Conservation (phyloP, 345 rosid genomes). For the Populus deltoides region DNA sequence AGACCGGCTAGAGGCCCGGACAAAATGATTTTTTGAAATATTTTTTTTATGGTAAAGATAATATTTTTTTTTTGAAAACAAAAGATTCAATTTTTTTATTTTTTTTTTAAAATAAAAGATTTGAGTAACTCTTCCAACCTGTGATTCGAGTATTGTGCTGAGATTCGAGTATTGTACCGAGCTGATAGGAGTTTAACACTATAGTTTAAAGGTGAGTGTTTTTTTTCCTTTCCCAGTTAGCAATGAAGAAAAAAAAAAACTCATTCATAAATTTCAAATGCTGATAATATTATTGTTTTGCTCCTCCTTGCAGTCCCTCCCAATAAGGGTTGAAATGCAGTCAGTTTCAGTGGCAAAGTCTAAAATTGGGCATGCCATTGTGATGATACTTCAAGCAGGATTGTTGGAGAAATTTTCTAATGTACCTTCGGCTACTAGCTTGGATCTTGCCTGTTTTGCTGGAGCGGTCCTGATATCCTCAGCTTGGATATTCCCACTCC, state of each 20-base stretch:
- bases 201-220: conserved; percentile 29
- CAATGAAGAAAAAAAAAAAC: not conserved
- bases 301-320: conserved; percentile 38
- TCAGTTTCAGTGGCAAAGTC: conserved; percentile 63
- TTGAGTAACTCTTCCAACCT: fast-evolving
- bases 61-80: too few relatives aligned
- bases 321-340: conserved; percentile 48
- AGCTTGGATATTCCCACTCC: conserved; percentile 55
- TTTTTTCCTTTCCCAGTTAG: not conserved
- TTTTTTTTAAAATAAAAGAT: too few relatives aligned
- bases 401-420: conserved; percentile 60
- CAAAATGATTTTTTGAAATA: not conserved
- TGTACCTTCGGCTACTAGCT: conserved; percentile 42
- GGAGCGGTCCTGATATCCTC: conserved; percentile 58
- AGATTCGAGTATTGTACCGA: too few relatives aligned
- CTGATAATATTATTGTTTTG: not conserved
- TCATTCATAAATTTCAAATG: not conserved
- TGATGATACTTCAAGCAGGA: conserved; percentile 74
- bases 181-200: too few relatives aligned
- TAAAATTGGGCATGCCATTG: conserved; percentile 61
- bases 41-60: too few relatives aligned
- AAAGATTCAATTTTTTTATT: too few relatives aligned
- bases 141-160: too few relatives aligned
- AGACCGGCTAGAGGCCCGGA: not conserved
- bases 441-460: conserved; percentile 70